Evolutionary conservation across 2,329 filamentous ascomycete genomes (phyloP), one percentile per base, ranked within the genome.

Genomic region (Calonectria ilicicola): DNA sequence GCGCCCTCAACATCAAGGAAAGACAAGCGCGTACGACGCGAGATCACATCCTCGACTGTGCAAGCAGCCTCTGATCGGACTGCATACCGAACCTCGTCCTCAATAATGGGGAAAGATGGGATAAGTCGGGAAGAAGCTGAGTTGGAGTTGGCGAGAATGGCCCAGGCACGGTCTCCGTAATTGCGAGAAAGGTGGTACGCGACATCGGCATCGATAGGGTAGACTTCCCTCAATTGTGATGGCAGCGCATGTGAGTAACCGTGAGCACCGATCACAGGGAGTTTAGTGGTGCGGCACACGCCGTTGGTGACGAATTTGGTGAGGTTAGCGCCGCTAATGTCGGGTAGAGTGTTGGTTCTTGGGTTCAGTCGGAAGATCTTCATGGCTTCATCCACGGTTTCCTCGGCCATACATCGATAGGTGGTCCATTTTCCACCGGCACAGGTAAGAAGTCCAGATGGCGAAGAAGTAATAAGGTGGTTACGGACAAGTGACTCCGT

Each of bases 401-500:
- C 94, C 83, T 97, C 93, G 65, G 94, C 93, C 94, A 97, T 97
- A 82, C 96, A 93, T 68, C 94, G 93, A 85, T 96, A 97, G 14
- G 94, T 97, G 7, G 94, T 97, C 94, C 94, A 96, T 85, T 96
- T 97, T 74, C 94, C 94, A 78, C 94, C 94, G 40, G 94, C 93
- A 83, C 94, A 95, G 65, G 94, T 96, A 77, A 97, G 86, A 19
- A 97, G 89, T 17, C 94, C 94, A 1, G 93, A 94, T 7, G 90
- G 84, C 23, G 94, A 96, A 49, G 93, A 90, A 65, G 93, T 93
- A 77, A 96, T 90, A 65, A 97, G 89, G 81, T 97, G 94, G 84
- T 93, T 96, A 76, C 94, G 93, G 71, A 97, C 94, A 63, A 96
- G 91, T 64, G 94, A 94, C 83, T 96, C 93, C 23, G 94, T 96